Percentiles rank a stretch among this genome's conserved stretches.
phyloP scores from a whole-genome alignment of 2,329 filamentous ascomycete species.

The Coniella vitis region DNA sequence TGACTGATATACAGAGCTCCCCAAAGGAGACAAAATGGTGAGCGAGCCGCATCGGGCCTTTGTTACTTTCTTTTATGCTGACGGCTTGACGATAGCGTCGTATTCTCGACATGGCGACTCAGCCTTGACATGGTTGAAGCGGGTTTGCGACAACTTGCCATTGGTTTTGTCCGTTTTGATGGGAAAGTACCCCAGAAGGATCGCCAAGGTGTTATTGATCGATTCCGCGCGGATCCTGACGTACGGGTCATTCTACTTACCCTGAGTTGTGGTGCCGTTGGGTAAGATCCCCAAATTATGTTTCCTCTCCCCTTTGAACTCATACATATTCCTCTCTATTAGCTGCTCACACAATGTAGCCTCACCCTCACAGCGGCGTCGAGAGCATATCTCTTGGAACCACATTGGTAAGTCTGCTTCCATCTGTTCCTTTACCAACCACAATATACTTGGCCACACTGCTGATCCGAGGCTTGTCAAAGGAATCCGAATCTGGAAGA shows the following conservation, averaged over 20 bases:
- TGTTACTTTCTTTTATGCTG: no score
- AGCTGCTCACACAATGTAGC: slow-evolving; percentile 22
- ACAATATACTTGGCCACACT: no score
- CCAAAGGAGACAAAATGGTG: neutral
- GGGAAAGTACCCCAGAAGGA: slow-evolving; percentile 37
- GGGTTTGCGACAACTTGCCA: slow-evolving; percentile 28
- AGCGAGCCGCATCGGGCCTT: no score
- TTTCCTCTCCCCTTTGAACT: neutral
- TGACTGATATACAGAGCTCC: slow-evolving; percentile 26
- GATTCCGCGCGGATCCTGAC: slow-evolving; percentile 31
- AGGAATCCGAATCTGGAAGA: slow-evolving; percentile 27
- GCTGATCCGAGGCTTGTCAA: neutral
- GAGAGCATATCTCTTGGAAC: slow-evolving; percentile 42
- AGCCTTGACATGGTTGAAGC: slow-evolving; percentile 39
- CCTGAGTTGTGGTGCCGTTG: slow-evolving; percentile 44
- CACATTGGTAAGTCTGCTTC: slow-evolving; percentile 31
- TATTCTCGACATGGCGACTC: slow-evolving; percentile 45
- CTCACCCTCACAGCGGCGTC: slow-evolving; percentile 41
- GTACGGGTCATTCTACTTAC: slow-evolving; percentile 41
- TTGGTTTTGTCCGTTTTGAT: slow-evolving; percentile 38
- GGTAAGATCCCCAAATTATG: slow-evolving; percentile 32
- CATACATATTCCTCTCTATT: neutral
- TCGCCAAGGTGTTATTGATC: slow-evolving; percentile 31
- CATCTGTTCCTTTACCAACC: neutral
- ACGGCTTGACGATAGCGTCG: slow-evolving; percentile 30